Evolutionary conservation across 495 filamentous ascomycete species (phyloP).

Genomic region (Neurospora sp.): DNA sequence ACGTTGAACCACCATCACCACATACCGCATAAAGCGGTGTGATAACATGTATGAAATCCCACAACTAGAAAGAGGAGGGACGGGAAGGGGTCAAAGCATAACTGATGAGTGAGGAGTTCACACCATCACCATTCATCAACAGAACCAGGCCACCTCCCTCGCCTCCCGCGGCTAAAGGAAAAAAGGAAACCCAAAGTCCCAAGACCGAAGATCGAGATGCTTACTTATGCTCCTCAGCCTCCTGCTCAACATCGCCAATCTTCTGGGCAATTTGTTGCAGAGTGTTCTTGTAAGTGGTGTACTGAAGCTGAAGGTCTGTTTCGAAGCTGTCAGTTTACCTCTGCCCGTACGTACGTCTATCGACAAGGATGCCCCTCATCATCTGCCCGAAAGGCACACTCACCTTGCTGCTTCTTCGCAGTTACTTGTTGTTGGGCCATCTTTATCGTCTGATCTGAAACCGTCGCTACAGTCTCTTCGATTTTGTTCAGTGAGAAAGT

Average conservation of each 20-base stretch:
- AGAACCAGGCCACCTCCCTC: too few species aligned
- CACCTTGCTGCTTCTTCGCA: constrained; percentile 82
- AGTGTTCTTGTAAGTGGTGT: constrained; percentile 90
- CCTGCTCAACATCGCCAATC: constrained; percentile 94
- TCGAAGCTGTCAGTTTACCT: background rate
- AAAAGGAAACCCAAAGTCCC: background rate
- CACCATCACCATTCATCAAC: background rate
- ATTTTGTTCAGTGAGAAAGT: background rate
- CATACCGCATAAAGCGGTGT: background rate
- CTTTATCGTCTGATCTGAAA: background rate
- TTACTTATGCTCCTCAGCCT: constrained; percentile 96
- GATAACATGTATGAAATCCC: background rate
- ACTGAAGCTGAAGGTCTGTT: constrained; percentile 85
- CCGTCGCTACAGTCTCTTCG: background rate
- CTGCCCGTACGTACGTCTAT: background rate
- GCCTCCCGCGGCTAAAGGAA: background rate
- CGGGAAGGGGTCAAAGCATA: background rate
- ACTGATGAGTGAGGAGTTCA: background rate
- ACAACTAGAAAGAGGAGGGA: background rate
- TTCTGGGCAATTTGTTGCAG: constrained; percentile 90
- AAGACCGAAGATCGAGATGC: constrained; percentile 19
- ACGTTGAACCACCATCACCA: too few species aligned
- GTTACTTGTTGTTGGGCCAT: constrained; percentile 36
- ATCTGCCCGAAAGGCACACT: too few species aligned
- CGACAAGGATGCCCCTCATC: background rate